These are phyloP conservation scores for Neurospora sp. DNA, from an alignment of 495 filamentous ascomycete genomes.

Conservation along the genomic window DNA sequence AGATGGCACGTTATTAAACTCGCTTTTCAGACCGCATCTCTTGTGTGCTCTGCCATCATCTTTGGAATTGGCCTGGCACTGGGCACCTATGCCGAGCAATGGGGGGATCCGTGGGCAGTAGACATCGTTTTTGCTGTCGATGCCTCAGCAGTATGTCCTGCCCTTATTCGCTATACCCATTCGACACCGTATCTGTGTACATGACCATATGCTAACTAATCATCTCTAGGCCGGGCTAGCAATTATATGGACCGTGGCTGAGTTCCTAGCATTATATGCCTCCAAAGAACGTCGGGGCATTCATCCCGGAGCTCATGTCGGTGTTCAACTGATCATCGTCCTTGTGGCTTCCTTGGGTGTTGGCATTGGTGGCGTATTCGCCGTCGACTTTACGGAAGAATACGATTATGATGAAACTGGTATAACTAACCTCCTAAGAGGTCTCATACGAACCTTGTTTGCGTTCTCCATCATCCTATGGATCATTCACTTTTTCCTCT, in stretches of 20 bases:
- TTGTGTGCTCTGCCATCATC: slow-evolving; percentile 17
- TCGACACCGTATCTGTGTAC: neutral
- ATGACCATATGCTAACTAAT: slow-evolving; percentile 1
- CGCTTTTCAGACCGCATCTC: slow-evolving; percentile 16
- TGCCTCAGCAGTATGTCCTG: slow-evolving; percentile 7
- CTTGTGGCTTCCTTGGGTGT: slow-evolving; percentile 7
- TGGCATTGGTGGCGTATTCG: slow-evolving; percentile 11
- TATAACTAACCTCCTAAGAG: neutral
- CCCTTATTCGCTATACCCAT: neutral
- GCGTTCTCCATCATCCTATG: slow-evolving; percentile 10
- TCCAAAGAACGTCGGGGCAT: slow-evolving; percentile 19
- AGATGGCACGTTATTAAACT: slow-evolving; percentile 24
- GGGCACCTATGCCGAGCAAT: slow-evolving; percentile 4
- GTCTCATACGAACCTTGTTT: slow-evolving; percentile 3
- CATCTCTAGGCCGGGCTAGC: slow-evolving; percentile 19
- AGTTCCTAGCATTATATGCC: slow-evolving; percentile 22
- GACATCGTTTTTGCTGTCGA: slow-evolving; percentile 3
- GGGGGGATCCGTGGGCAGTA: neutral
- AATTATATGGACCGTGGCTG: slow-evolving; percentile 25
- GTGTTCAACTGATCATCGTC: slow-evolving; percentile 26
- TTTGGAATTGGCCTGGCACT: slow-evolving; percentile 18
- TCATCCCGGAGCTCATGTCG: slow-evolving; percentile 30
- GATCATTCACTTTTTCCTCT: slow-evolving; percentile 30
- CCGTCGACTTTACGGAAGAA: neutral
- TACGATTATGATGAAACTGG: slow-evolving; percentile 3